Base-by-base conservation (phyloP, 495 filamentous ascomycete genomes). In the Tuber magnatum region DNA sequence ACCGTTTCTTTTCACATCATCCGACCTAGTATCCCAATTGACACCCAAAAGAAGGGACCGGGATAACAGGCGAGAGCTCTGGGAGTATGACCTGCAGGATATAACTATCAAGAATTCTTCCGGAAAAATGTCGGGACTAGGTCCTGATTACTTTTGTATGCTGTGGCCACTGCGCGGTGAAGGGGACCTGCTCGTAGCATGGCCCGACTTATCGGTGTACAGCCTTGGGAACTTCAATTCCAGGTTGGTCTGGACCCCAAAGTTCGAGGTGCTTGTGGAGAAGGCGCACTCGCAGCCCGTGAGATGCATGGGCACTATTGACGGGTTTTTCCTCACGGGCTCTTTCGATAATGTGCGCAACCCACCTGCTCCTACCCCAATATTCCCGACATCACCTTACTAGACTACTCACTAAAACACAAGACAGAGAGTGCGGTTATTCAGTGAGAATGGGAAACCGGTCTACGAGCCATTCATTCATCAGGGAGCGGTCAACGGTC, bases 1-100 rank as follows among this genome's bases (percentile, higher is more conserved):
- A 24, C 77, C 77, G 22, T 79, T 79, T 65, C 77, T 79, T 32
- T 79, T 79, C 70, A 79, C 77, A 40, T 79, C 77, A n/a, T 79
- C 77, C 28, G 71, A 79, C 24, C 76, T 79, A 0, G 77, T 79
- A 44, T 79, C 77, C 35, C 77, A 79, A 71, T 73, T 79, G 32
- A 79, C 77, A 32, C 77, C 77, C 65, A 76, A 73, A 39, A 70
- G 65, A 43, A 79, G 75, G 76, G 77, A 79, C 38, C 76, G 61
- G 1, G 78, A 79, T 43, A 79, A 79, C 68, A 73, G 73, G 38
- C 76, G 77, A n/a, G 76, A 79, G 72, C 43, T 79, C 32, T 79
- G 77, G 77, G 76, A 79, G 75, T 79, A 79, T 9, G 77, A 76
- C 18, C 76, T 75, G 43, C 77, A 61, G 51, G 77, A 79, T 32